These are phyloP conservation scores for Irpex sp. DNA, from an alignment of 1,284 basidiomycete species.

Conservation along the genomic window DNA sequence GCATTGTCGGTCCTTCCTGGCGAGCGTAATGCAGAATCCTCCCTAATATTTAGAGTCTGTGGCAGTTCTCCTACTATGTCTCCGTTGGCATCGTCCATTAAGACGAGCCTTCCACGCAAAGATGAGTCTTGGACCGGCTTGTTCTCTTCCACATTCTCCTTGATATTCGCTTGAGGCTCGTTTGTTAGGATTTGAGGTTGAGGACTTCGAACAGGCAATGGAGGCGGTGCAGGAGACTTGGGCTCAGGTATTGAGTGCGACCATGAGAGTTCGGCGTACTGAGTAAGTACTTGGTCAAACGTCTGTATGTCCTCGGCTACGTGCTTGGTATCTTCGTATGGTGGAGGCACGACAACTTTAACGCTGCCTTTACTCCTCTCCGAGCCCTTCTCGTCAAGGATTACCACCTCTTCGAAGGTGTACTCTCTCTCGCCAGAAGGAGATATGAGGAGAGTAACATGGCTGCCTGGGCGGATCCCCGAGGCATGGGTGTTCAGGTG, in stretches of 20 bases:
- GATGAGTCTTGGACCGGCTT: conserved; percentile 31
- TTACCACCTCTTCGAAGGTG: conserved; percentile 28
- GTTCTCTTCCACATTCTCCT: conserved; percentile 11
- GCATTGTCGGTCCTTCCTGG: conserved; percentile 27
- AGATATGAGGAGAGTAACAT: conserved; percentile 34
- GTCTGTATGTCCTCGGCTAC: conserved; percentile 59
- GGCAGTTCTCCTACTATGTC: conserved; percentile 73
- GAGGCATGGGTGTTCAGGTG: conserved; percentile 55
- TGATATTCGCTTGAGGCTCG: conserved; percentile 1
- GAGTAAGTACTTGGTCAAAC: conserved; percentile 63
- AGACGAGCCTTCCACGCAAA: conserved; percentile 62
- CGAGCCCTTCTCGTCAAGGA: background rate
- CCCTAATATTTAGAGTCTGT: conserved; percentile 48
- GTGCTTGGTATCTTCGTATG: conserved; percentile 27
- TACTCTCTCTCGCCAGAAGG: conserved; percentile 38
- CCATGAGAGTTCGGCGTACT: conserved; percentile 50
- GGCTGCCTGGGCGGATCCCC: conserved; percentile 48
- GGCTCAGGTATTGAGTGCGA: conserved; percentile 3
- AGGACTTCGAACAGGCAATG: conserved; percentile 1
- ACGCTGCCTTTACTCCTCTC: conserved; percentile 20
- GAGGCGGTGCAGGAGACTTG: conserved; percentile 3
- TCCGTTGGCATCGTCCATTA: conserved; percentile 71
- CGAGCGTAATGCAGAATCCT: conserved; percentile 40
- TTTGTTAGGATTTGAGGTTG: background rate
- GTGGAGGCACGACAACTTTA: conserved; percentile 36